Percentiles rank a stretch among this genome's conserved stretches.
Conservation (phyloP, 2,329 filamentous ascomycete species). For the Septoria petroselini region DNA sequence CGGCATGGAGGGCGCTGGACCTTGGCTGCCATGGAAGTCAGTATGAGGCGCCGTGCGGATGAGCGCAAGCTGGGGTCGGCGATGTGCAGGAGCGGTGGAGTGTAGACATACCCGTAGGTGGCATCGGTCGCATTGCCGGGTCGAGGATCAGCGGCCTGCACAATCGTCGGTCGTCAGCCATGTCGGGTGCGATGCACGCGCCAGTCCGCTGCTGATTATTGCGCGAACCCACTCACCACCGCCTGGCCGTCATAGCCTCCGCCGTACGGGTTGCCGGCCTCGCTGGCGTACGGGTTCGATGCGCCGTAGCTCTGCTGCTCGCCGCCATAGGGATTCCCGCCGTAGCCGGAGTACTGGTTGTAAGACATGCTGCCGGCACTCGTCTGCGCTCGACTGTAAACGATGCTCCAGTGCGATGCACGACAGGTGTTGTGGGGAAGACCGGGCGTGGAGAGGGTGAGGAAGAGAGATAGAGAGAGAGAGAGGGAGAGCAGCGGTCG, state of each 20-base stretch:
- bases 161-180: not conserved
- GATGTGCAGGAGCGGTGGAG: not conserved
- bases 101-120: slow-evolving; percentile 3
- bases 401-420: slow-evolving; percentile 4
- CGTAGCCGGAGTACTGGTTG: slow-evolving; percentile 56
- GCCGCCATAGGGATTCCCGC: slow-evolving; percentile 59
- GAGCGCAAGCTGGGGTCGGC: too few relatives aligned
- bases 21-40: slow-evolving; percentile 13
- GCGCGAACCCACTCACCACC: slow-evolving; percentile 12
- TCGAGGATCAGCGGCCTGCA: slow-evolving; percentile 6
- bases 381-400: slow-evolving; percentile 8
- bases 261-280: slow-evolving; percentile 42
- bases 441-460: slow-evolving; percentile 11
- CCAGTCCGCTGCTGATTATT: not conserved
- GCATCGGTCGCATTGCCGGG: slow-evolving; percentile 10
- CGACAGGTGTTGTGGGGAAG: slow-evolving; percentile 1
- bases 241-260: slow-evolving; percentile 28
- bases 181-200: not conserved
- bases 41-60: not conserved
- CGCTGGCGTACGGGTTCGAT: slow-evolving; percentile 36
- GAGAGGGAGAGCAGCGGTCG: too few relatives aligned
- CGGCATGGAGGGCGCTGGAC: slow-evolving; percentile 27
- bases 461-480: too few relatives aligned
- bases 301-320: slow-evolving; percentile 55
- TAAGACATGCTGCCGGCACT: slow-evolving; percentile 51